Base-by-base conservation (phyloP, 805 yeast genomes). In the Barnettozyma botsteinii region DNA sequence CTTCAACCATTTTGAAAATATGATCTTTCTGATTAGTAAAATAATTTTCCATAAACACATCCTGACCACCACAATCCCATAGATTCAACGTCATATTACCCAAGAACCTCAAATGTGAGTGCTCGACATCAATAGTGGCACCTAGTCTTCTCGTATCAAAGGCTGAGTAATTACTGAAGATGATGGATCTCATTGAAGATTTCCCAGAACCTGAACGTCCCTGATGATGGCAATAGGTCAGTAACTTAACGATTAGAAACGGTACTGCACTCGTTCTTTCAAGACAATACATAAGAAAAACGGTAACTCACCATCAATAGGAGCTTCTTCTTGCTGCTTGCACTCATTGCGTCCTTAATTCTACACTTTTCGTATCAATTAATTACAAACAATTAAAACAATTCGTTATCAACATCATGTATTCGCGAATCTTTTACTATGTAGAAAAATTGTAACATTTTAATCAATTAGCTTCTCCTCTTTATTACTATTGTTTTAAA, bases 21-120 rank as follows among this genome's bases (percentile, higher is more conserved):
- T 89, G 96, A 58, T 85, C 96, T 44, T 86, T 79, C 48, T 87
- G 95, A 40, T 85, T 81, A 4, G 89, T 77, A 55, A 86, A 80
- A 59, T 93, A 93, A 60, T 86, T 88, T 56, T 91, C 97, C 86
- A 93, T 89, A 51, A 89, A 93, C 2, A 84, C 87, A 60, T 93
- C 97, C 59, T 93, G 98, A 4, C 96, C 96, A 54, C 98, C 98
- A 64, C 98, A 93, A 61, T 93, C 98, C 98, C 98, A 89, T 18
- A 93, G 67, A 54, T 91, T 91, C 33, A 93, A 68, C 1, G 97
- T 88, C 94, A 93, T 87, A 59, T 91, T 89, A 1, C 96, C 96
- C 43, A 93, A 67, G 55, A 93, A 89, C 37, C 98, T 69, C 41
- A 93, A 65, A 63, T 91, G 96, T 2, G 97, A 87, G 57, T 93